Evolutionary conservation across 805 yeast genomes (phyloP).

Genomic region (Ogataea methylovora): DNA sequence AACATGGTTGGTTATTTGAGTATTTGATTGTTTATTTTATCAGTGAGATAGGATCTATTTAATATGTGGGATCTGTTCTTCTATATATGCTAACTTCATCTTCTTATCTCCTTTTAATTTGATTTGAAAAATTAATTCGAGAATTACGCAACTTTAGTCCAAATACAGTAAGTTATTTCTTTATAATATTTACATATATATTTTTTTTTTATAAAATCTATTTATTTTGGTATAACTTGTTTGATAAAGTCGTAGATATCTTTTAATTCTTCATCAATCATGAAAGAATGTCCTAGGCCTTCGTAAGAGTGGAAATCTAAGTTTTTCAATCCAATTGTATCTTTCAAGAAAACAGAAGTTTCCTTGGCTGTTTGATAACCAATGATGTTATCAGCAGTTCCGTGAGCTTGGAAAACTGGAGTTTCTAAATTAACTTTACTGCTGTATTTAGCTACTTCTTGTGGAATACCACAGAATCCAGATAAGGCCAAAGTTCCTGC

Average conservation of each 20-base stretch:
- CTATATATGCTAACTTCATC: no score
- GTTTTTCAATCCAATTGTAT: conserved; percentile 28
- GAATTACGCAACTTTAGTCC: no score
- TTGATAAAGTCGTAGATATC: conserved; percentile 38
- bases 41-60: no score
- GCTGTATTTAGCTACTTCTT: conserved; percentile 12
- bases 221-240: no score
- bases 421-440: conserved; percentile 39
- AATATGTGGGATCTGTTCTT: no score
- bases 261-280: conserved; percentile 53
- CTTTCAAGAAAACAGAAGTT: conserved; percentile 34
- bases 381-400: conserved; percentile 61
- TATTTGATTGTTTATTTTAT: no score
- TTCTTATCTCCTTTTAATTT: no score
- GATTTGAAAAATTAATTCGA: no score
- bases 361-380: conserved; percentile 26
- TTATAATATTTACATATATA: no score
- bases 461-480: conserved; percentile 48
- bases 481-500: conserved; percentile 71
- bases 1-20: no score
- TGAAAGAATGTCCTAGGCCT: conserved; percentile 56
- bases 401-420: conserved; percentile 80
- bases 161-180: no score
- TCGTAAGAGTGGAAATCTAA: conserved; percentile 42
- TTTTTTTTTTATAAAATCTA: no score